Base-by-base conservation (phyloP, 139 green algal species). In the Volvox reticuliferus region DNA sequence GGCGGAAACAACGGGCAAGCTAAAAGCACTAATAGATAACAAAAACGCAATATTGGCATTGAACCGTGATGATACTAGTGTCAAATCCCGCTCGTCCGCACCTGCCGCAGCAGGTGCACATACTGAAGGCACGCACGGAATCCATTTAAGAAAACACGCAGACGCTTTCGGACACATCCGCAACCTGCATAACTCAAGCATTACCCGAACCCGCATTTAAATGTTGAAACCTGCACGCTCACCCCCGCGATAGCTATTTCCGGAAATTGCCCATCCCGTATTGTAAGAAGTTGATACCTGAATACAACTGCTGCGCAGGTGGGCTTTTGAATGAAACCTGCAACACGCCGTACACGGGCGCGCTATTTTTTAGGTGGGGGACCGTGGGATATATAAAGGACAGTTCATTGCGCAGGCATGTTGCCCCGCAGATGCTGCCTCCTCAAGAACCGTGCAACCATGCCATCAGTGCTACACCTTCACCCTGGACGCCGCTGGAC, bases 241-340 rank as follows among this genome's bases (percentile, higher is more conserved):
- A 28, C 65, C 24, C 65, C 21, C 16, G 17, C 78, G 37, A 36
- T 61, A 55, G 3, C 78, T 84, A 84, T 61, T 55, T 61, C 13
- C 13, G 5, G 78, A 67, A 32, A 9, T 68, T 84, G 37, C 78
- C 78, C 78, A 84, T 36, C 20, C 36, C 36, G 33, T 65, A 84
- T 35, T 84, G 44, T 55, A 55, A 68, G 21, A 18, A 33, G 12
- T n/a, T 35, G 78, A 65, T 35, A 84, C 37, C 78, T 84, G 35
- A 67, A 32, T 44, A 84, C 14, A 84, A 65, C 35, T 63, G 78
- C 36, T 67, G 78, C 78, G 78, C 78, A 84, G 75, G 75, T 81
- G 30, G 75, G 75, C 32, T 81, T 55, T 79, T 12, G 68, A 26
- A 79, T 5, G 1, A 79, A 6, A n/a, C 75, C 50, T 26, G 32